These are phyloP conservation scores for Penium margaritaceum DNA, from an alignment of 139 green algal genomes.

Conservation along the genomic window DNA sequence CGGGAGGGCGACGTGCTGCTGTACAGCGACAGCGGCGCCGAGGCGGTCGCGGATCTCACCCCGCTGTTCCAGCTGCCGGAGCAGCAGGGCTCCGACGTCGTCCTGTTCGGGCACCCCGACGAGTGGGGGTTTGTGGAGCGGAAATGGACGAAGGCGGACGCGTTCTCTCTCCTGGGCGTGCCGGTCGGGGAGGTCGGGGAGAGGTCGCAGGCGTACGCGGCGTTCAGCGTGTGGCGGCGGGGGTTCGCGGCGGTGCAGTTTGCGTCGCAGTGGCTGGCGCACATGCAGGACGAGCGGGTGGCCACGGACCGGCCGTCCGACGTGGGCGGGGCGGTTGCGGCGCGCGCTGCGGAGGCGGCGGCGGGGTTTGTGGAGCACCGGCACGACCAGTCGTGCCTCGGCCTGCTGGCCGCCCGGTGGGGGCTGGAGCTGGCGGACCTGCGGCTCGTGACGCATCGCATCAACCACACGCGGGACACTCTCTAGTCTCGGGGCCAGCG, in stretches of 20 bases:
- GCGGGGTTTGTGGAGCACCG: background rate
- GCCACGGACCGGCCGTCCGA: background rate
- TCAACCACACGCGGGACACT: too few relatives aligned
- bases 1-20: background rate
- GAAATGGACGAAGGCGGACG: background rate
- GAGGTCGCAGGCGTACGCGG: background rate
- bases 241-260: background rate
- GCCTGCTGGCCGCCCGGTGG: background rate
- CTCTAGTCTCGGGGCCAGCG: too few relatives aligned
- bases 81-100: too few relatives aligned
- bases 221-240: background rate
- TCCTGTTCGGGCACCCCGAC: background rate
- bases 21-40: background rate
- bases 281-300: constrained; percentile 1
- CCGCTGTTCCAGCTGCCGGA: background rate
- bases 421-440: background rate
- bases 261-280: background rate
- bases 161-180: background rate
- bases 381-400: background rate
- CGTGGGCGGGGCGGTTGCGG: background rate
- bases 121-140: background rate
- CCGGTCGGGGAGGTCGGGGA: background rate
- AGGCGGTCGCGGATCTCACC: background rate
- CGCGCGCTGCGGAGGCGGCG: background rate
- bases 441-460: too few relatives aligned